Conservation (phyloP, 2,329 filamentous ascomycete species). For the Neonectria ditissima region DNA sequence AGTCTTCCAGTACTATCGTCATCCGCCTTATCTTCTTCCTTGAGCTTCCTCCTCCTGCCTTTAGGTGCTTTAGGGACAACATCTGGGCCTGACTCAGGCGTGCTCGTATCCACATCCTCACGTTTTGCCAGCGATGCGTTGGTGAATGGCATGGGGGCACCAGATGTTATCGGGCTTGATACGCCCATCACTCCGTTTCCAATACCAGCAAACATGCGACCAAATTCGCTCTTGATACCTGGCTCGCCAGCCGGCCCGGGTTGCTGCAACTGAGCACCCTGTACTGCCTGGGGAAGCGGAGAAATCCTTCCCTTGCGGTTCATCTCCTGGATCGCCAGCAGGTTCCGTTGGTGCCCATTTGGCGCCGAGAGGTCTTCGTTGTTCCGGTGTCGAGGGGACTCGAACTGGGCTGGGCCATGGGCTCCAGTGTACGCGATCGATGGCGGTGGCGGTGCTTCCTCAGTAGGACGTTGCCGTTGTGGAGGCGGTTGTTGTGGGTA, state of each 20-base stretch:
- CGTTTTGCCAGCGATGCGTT: slow-evolving; percentile 60
- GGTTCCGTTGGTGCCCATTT: slow-evolving; percentile 67
- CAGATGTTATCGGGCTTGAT: slow-evolving; percentile 62
- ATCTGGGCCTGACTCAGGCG: slow-evolving; percentile 60
- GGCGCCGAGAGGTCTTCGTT: slow-evolving; percentile 68
- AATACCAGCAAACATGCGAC: slow-evolving; percentile 95
- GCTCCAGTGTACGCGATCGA: slow-evolving; percentile 62
- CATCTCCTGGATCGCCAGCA: slow-evolving; percentile 84
- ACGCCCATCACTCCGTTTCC: slow-evolving; percentile 68
- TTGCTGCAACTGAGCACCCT: slow-evolving; percentile 86
- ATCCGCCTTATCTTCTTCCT: slow-evolving; percentile 80
- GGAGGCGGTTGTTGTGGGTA: slow-evolving; percentile 52
- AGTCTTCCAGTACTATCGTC: slow-evolving; percentile 74
- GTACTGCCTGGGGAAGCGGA: slow-evolving; percentile 91
- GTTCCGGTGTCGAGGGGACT: slow-evolving; percentile 51
- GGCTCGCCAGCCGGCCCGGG: slow-evolving; percentile 84
- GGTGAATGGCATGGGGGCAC: slow-evolving; percentile 58
- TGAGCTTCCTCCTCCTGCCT: slow-evolving; percentile 75
- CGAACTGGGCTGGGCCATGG: slow-evolving; percentile 56
- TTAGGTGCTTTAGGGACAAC: slow-evolving; percentile 57
- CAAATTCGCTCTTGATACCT: slow-evolving; percentile 94
- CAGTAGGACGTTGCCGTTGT: slow-evolving; percentile 56
- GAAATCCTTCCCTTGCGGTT: slow-evolving; percentile 87
- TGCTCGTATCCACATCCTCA: slow-evolving; percentile 62
- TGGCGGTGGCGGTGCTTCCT: slow-evolving; percentile 63